Base-by-base conservation (phyloP, 148 eudicot species). In the Drosera capensis region DNA sequence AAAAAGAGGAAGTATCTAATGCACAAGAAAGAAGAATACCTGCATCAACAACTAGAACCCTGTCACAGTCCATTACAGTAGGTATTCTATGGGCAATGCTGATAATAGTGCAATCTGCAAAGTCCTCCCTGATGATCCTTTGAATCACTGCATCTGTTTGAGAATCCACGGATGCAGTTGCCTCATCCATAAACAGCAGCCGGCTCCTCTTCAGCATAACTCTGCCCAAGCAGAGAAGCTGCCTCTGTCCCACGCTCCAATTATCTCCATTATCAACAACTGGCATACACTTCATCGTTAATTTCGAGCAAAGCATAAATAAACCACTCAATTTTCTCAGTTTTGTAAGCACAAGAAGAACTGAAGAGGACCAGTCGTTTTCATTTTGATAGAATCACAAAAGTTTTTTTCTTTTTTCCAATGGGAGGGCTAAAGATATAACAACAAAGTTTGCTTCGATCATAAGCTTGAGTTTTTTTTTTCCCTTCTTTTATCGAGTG, bases 81-180 rank as follows among this genome's bases (percentile, higher is more conserved):
- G 97, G 97, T 55, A 90, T 90, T 43, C 97, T 90, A 44, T 90
- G 97, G 44, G 97, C 95, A 56, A 90, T 90, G 73, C 97, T 90
- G 66, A 84, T 84, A 45, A 90, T 90, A 11, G 99, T 80, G 50
- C 93, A 75, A 17, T 68, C 54, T 0, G 81, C 67, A 47, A 90
- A 84, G 56, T 90, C 97, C 73, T 80, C 95, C 22, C 99, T 50
- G 43, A 90, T 90, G 51, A 90, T 80, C 52, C 52, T 75, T 59
- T 90, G 99, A 46, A 90, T 85, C 36, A 78, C 88, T 13, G 80
- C 95, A 57, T 90, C 95, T 0, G 95, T 84, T 48, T 80, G 93
- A 17, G 95, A 85, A 72, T 90, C 99, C n/a, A 90, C 95, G 0
- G 95, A 90, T 14, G 95, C 99, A 8, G 95, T 90, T 12, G 99